A percentile compares a stretch with the other conserved stretches of the same genome.
Evolutionary conservation across 257 asterid genomes (phyloP).

Genomic region (Fraxinus anomala): DNA sequence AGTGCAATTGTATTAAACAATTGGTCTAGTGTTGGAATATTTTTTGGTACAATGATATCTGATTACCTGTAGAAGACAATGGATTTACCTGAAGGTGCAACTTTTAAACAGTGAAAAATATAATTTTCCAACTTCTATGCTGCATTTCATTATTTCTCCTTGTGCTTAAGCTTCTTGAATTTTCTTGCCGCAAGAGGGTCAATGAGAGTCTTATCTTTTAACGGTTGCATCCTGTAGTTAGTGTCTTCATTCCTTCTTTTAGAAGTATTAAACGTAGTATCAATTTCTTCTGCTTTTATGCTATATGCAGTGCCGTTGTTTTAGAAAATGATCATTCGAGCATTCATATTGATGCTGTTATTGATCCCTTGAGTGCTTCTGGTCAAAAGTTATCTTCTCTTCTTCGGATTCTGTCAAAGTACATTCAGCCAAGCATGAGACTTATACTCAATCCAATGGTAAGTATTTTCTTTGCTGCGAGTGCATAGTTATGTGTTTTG

Average conservation of each 20-base stretch:
- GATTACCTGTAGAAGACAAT: not conserved
- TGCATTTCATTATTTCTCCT: not conserved
- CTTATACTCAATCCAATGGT: slow-evolving; percentile 97
- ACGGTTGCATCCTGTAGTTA: not conserved
- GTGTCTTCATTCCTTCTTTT: not conserved
- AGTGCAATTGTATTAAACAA: not conserved
- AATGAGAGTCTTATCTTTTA: not conserved
- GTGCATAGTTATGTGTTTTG: slow-evolving; percentile 4
- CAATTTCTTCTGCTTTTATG: slow-evolving; percentile 26
- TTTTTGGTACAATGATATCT: not conserved
- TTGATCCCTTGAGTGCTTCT: slow-evolving; percentile 96
- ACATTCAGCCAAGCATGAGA: slow-evolving; percentile 85
- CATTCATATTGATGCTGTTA: slow-evolving; percentile 94
- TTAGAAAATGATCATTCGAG: slow-evolving; percentile 69
- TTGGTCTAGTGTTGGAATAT: not conserved
- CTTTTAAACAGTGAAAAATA: not conserved
- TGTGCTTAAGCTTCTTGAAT: not conserved
- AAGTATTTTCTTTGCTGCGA: slow-evolving; percentile 29
- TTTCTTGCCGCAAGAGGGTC: not conserved
- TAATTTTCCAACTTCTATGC: not conserved
- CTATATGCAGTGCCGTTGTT: slow-evolving; percentile 76
- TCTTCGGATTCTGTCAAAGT: slow-evolving; percentile 78
- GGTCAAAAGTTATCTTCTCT: slow-evolving; percentile 95
- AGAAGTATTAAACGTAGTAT: slow-evolving; percentile 16
- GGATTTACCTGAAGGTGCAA: not conserved